phyloP scores from a whole-genome alignment of 2,329 filamentous ascomycete species.

The Neospermospora avenae region DNA sequence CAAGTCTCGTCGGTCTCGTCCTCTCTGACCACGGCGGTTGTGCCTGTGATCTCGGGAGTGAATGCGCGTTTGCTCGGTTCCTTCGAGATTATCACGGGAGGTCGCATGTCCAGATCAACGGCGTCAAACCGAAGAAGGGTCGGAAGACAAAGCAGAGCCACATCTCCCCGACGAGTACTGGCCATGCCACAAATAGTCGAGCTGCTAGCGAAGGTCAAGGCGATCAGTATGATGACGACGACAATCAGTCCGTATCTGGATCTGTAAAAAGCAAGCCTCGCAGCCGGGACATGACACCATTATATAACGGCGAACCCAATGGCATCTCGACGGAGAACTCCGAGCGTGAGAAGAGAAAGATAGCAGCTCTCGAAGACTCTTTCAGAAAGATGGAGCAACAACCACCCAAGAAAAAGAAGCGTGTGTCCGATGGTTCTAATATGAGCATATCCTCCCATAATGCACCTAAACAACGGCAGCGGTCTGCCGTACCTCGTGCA shows the following conservation, averaged over 20 bases:
- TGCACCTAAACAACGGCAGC: conserved; percentile 32
- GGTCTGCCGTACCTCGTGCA: conserved; percentile 29
- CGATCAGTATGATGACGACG: conserved; percentile 54
- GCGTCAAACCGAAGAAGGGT: conserved; percentile 35
- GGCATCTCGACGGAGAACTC: conserved; percentile 55
- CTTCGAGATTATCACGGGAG: conserved; percentile 54
- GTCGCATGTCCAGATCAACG: conserved; percentile 44
- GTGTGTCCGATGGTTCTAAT: conserved; percentile 51
- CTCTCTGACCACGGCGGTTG: conserved; percentile 78
- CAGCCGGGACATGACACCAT: conserved; percentile 63
- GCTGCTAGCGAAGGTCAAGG: conserved; percentile 59
- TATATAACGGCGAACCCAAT: conserved; percentile 49
- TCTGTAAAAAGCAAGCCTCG: conserved; percentile 61
- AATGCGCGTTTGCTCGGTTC: conserved; percentile 63
- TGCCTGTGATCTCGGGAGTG: conserved; percentile 63
- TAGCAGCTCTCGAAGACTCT: conserved; percentile 63
- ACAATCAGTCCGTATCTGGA: conserved; percentile 46
- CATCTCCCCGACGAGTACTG: conserved; percentile 60
- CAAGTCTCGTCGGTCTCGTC: conserved; percentile 64
- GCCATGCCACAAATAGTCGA: conserved; percentile 59
- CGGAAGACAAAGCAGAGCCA: conserved; percentile 50
- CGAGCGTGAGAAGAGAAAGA: conserved; percentile 64
- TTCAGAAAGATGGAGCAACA: conserved; percentile 60
- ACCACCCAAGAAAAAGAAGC: conserved; percentile 61
- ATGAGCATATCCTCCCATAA: conserved; percentile 16